A percentile compares a stretch with the other conserved stretches of the same genome.
Evolutionary conservation across 805 yeast species (phyloP).

Genomic region (Sugiyamaella boreocaroliniensis): DNA sequence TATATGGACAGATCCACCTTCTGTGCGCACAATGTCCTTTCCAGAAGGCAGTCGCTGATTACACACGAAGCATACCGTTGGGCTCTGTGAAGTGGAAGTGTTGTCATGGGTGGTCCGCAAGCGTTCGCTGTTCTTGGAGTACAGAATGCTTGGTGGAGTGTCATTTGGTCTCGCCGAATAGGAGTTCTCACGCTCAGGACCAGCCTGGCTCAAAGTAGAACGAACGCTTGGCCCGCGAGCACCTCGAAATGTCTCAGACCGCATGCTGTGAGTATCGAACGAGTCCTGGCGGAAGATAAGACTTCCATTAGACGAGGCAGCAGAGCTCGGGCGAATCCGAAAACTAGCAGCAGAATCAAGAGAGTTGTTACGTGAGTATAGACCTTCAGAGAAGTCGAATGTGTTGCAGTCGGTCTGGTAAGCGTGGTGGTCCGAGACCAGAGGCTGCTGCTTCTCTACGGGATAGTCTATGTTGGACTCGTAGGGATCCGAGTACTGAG

Average conservation of each 20-base stretch:
- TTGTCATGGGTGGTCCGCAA: too few species aligned
- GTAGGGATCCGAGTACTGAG: background rate
- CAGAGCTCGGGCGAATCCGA: background rate
- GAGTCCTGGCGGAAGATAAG: background rate
- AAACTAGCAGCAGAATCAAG: background rate
- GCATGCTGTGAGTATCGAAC: background rate
- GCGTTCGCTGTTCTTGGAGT: too few species aligned
- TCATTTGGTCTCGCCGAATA: too few species aligned
- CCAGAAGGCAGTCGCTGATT: slow-evolving; percentile 23
- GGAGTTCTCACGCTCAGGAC: background rate
- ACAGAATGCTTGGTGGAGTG: too few species aligned
- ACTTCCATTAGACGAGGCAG: background rate
- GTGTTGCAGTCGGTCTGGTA: background rate
- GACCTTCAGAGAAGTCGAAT: background rate
- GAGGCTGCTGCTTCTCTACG: too few species aligned
- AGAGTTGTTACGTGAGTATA: background rate
- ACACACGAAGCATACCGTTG: slow-evolving; percentile 26
- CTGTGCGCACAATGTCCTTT: slow-evolving; percentile 22
- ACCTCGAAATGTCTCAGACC: too few species aligned
- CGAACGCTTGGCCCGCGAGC: too few species aligned
- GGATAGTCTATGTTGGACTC: background rate
- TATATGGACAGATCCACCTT: slow-evolving; percentile 18
- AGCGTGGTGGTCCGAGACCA: background rate
- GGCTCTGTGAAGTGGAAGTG: background rate
- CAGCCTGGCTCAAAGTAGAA: background rate